Conservation (phyloP, 164 flowering plant genomes). For the Tinospora cordifolia region DNA sequence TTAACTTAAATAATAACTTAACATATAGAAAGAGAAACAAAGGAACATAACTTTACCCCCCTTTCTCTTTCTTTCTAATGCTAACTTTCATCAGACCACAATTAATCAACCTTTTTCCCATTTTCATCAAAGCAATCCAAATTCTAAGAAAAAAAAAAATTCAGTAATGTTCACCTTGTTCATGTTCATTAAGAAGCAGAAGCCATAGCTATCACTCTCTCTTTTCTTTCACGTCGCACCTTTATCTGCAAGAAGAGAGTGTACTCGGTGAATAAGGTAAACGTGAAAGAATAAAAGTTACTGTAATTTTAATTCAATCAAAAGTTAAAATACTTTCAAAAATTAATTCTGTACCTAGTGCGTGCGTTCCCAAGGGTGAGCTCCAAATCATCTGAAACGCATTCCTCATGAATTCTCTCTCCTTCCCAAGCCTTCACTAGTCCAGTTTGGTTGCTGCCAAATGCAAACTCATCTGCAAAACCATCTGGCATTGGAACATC, state of each 20-base stretch:
- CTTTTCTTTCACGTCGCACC: conserved; percentile 5
- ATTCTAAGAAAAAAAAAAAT: neutral
- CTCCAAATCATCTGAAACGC: conserved; percentile 84
- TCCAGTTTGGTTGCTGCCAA: conserved; percentile 53
- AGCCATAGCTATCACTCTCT: neutral
- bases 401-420: conserved; percentile 90
- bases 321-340: no score
- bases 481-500: conserved; percentile 84
- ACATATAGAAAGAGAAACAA: neutral
- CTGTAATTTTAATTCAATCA: no score
- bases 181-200: conserved; percentile 7
- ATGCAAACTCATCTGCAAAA: conserved; percentile 83
- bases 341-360: conserved; percentile 38
- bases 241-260: conserved; percentile 23
- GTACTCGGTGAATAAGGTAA: neutral
- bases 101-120: neutral
- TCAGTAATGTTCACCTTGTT: conserved; percentile 5
- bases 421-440: conserved; percentile 96
- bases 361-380: conserved; percentile 80
- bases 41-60: neutral
- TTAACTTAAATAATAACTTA: conserved; percentile 16
- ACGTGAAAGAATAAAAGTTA: neutral
- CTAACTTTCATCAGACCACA: neutral
- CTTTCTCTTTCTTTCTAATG: neutral
- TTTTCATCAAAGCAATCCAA: conserved; percentile 6